Conservation (phyloP, 1,139 yeast genomes). For the Yamadazyma dendronema region DNA sequence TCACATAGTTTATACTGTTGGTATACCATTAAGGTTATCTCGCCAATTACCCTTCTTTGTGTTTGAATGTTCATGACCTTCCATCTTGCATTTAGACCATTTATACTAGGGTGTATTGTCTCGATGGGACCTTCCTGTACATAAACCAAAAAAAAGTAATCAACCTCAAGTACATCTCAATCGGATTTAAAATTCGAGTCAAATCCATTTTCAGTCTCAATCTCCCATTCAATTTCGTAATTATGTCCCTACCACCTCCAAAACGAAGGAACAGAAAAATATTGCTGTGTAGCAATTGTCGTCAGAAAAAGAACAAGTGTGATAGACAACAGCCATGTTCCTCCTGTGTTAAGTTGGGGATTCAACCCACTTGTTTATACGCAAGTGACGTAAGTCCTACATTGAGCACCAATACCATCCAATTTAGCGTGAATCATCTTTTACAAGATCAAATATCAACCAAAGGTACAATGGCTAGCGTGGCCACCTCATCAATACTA, state of each 20-base stretch:
- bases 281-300: conserved; percentile 27
- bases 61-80: too few relatives aligned
- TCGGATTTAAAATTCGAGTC: background rate
- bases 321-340: conserved; percentile 33
- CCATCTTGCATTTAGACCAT: too few relatives aligned
- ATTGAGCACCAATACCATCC: conserved; percentile 9
- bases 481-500: conserved; percentile 2
- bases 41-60: too few relatives aligned
- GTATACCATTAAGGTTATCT: too few relatives aligned
- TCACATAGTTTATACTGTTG: too few relatives aligned
- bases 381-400: conserved; percentile 11
- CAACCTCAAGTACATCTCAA: background rate
- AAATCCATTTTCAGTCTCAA: background rate
- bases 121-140: too few relatives aligned
- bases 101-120: background rate
- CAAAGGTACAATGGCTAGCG: background rate
- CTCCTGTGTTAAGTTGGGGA: conserved; percentile 24
- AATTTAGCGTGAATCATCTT: background rate
- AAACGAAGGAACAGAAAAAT: conserved; percentile 21
- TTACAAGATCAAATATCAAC: background rate
- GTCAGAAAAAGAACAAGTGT: conserved; percentile 33
- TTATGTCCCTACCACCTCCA: conserved; percentile 2
- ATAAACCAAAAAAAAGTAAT: too few relatives aligned
- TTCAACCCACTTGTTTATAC: conserved; percentile 16
- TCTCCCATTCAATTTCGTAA: background rate